These are phyloP conservation scores for Leucocoprinus gongylophorus DNA, from an alignment of 1,284 basidiomycete genomes.

Conservation along the genomic window DNA sequence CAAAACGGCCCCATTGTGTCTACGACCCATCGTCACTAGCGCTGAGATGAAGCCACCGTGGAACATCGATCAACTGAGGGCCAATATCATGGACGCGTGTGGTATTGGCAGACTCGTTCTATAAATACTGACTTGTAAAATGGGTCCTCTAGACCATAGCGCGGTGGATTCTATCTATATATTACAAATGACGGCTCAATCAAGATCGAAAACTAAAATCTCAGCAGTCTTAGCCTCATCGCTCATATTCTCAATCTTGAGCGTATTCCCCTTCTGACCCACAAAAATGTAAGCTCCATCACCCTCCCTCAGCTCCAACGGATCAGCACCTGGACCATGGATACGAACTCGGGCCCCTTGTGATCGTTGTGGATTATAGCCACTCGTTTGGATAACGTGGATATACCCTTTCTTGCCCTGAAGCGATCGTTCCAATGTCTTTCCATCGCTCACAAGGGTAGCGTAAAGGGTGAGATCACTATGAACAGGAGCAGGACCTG, in stretches of 20 bases:
- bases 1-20: constrained; percentile 50
- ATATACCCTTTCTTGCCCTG: constrained; percentile 53
- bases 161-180: not conserved
- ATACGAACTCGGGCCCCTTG: constrained; percentile 46
- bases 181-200: constrained; percentile 33
- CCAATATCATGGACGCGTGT: constrained; percentile 54
- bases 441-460: constrained; percentile 52
- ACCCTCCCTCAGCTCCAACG: constrained; percentile 45
- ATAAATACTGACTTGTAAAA: not conserved
- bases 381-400: constrained; percentile 69
- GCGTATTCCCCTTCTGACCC: constrained; percentile 32
- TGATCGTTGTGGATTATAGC: constrained; percentile 54
- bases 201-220: constrained; percentile 69
- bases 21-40: constrained; percentile 56
- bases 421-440: constrained; percentile 46
- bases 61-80: constrained; percentile 50
- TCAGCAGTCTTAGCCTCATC: constrained; percentile 49
- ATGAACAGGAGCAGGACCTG: constrained; percentile 40
- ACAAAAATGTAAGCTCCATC: constrained; percentile 66
- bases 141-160: not conserved
- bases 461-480: constrained; percentile 57
- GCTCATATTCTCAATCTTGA: constrained; percentile 55
- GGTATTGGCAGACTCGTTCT: constrained; percentile 15
- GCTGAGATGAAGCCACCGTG: constrained; percentile 40
- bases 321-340: constrained; percentile 34